A percentile compares a stretch with the other conserved stretches of the same genome.
Conservation (phyloP, 1,284 basidiomycete species). For the Cutaneotrichosporon sp. region DNA sequence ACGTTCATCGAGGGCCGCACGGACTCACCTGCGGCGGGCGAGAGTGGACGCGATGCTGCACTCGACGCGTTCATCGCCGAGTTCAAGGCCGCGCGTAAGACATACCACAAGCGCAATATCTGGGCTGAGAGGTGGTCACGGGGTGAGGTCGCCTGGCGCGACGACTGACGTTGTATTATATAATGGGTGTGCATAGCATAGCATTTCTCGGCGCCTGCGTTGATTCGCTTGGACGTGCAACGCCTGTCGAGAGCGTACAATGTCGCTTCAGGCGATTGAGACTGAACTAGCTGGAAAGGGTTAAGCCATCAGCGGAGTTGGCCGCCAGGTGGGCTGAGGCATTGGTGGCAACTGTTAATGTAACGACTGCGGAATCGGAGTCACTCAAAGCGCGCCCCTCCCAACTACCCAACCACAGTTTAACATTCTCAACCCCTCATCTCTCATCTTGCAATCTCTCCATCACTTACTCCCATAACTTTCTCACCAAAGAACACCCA, state of each 20-base stretch:
- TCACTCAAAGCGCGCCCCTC: background rate
- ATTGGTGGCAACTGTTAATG: background rate
- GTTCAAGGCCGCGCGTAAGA: slow-evolving; percentile 79
- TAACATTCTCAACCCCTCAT: background rate
- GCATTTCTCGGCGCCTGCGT: background rate
- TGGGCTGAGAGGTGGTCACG: slow-evolving; percentile 82
- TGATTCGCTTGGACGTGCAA: background rate
- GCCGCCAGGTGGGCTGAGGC: background rate
- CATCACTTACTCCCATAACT: background rate
- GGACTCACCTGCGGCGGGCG: slow-evolving; percentile 43
- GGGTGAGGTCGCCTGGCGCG: slow-evolving; percentile 77
- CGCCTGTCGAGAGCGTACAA: too few species aligned
- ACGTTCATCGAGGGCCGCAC: slow-evolving; percentile 67
- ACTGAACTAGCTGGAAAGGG: too few species aligned
- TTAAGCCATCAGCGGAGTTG: background rate
- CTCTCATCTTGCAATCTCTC: background rate
- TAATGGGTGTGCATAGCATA: slow-evolving; percentile 1
- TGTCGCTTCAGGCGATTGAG: background rate
- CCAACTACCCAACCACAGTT: background rate
- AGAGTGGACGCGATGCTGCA: slow-evolving; percentile 33
- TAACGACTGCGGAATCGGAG: background rate
- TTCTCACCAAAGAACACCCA: background rate
- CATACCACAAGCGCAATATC: slow-evolving; percentile 83
- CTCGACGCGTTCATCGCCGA: slow-evolving; percentile 83
- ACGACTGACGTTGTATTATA: slow-evolving; percentile 54